Base-by-base conservation (phyloP, 1,284 basidiomycete genomes). In the Takashimella koratensis region DNA sequence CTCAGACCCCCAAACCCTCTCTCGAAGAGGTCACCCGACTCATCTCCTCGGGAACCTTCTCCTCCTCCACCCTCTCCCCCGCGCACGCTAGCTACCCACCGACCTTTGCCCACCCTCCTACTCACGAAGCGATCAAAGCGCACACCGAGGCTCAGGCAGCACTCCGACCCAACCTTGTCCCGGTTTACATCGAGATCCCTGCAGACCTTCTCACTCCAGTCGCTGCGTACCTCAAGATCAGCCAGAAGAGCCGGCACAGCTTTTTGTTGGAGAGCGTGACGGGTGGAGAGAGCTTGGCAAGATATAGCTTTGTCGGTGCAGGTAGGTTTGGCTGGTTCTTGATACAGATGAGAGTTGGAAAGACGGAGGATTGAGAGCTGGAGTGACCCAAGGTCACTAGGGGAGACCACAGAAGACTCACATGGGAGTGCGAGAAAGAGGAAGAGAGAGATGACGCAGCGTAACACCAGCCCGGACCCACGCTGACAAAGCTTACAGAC, bases 151-250 rank as follows among this genome's bases (percentile, higher is more conserved):
- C 30, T 36, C 30, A 36, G 16, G 30, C 30, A 8, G 30, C 30
- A 36, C 30, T 36, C 16, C 53, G 52, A 6, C 68, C 70, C 3
- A 74, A 74, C 51, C 55, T 74, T 3, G 59, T 98, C 41, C 95
- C 95, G 16, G 84, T 98, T 61, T 98, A 86, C 76, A 83, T 94
- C 54, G 87, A 94, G 64, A 81, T 98, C 6, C 92, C 96, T 22
- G 93, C 93, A 52, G 96, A 99, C 74, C 84, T 98, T 55, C 82
- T 98, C 57, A 99, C 96, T 12, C 96, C 96, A 73, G 95, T 95
- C 67, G 90, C 93, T 74, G 94, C 96, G 13, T 98, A 98, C 76
- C 84, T 98, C 49, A 86, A 92, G 54, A 83, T 98, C 58, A 86
- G 94, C 5, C 85, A 94, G 68, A 90, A 93, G 62, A 90, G 91